These are phyloP conservation scores for Amanita molliuscula DNA, from an alignment of 768 basidiomycete species.

Conservation along the genomic window DNA sequence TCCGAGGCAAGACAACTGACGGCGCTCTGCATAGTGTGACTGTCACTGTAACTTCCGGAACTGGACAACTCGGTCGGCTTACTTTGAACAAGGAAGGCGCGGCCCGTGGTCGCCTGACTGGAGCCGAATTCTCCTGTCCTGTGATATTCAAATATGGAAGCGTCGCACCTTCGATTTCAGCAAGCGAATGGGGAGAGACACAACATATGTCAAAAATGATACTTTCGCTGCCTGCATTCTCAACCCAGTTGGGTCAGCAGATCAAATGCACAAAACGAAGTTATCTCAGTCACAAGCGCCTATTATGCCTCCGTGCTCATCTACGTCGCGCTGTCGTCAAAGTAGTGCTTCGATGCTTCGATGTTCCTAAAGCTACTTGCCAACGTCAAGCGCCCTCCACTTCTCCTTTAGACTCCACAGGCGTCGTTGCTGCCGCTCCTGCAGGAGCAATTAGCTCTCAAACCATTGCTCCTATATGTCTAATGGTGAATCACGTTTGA, in stretches of 20 bases:
- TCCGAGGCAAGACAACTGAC: no score
- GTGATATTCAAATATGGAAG: not conserved
- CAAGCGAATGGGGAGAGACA: not conserved
- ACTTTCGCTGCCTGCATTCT: not conserved
- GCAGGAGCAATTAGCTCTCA: not conserved
- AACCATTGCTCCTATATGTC: not conserved
- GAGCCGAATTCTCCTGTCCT: not conserved
- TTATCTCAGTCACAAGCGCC: not conserved
- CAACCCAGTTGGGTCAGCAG: not conserved
- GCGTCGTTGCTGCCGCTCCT: not conserved
- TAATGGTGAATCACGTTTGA: not conserved
- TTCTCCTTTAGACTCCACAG: not conserved
- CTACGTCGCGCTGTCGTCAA: not conserved
- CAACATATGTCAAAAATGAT: not conserved
- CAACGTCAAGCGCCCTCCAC: not conserved
- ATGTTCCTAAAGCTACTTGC: slow-evolving; percentile 1
- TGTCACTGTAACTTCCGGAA: not conserved
- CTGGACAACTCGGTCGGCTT: not conserved
- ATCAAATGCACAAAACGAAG: not conserved
- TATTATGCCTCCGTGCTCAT: not conserved
- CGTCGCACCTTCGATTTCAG: not conserved
- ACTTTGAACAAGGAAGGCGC: not conserved
- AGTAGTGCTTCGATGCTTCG: not conserved
- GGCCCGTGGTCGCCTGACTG: not conserved
- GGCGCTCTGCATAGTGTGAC: not conserved